A percentile compares a stretch with the other conserved stretches of the same genome.
phyloP scores from a whole-genome alignment of 2,329 filamentous ascomycete genomes.

The Aspergillus fumigatus region DNA sequence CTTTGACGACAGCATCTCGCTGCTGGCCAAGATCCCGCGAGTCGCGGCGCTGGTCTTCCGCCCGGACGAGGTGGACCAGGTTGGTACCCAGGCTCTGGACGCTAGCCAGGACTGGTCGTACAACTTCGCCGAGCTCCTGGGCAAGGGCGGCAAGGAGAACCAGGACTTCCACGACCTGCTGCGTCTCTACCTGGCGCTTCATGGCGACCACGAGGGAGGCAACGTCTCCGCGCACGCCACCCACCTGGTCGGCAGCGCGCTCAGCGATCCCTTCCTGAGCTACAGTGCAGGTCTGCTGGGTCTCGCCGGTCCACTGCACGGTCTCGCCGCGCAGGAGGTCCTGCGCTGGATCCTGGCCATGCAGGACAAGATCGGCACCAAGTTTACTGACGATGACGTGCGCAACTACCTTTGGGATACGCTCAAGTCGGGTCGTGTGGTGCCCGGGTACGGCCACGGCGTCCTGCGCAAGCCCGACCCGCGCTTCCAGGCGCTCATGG shows the following conservation, averaged over 20 bases:
- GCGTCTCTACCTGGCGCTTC: slow-evolving; percentile 88
- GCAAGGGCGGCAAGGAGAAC: slow-evolving; percentile 81
- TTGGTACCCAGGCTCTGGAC: slow-evolving; percentile 70
- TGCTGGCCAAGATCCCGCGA: slow-evolving; percentile 92
- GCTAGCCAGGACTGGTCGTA: slow-evolving; percentile 91
- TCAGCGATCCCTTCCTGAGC: slow-evolving; percentile 91
- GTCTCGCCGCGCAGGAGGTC: slow-evolving; percentile 93
- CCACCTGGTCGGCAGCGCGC: slow-evolving; percentile 88
- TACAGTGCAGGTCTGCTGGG: slow-evolving; percentile 95
- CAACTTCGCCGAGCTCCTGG: slow-evolving; percentile 96
- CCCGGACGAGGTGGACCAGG: slow-evolving; percentile 70
- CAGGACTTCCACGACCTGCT: slow-evolving; percentile 76
- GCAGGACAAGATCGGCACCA: slow-evolving; percentile 77
- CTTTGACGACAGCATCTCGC: slow-evolving; percentile 89
- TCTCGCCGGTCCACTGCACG: slow-evolving; percentile 88
- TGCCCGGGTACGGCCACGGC: slow-evolving; percentile 92
- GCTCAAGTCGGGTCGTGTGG: slow-evolving; percentile 87
- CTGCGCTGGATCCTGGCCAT: slow-evolving; percentile 96
- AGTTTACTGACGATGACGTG: slow-evolving; percentile 76
- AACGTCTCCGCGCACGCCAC: slow-evolving; percentile 96
- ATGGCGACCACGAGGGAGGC: slow-evolving; percentile 96
- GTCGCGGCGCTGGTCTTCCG: slow-evolving; percentile 98
- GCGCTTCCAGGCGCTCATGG: slow-evolving; percentile 93
- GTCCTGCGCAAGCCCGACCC: slow-evolving; percentile 96
- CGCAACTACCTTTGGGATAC: slow-evolving; percentile 88